Conservation (phyloP, 345 rosid genomes). For the Ceriops decandra region DNA sequence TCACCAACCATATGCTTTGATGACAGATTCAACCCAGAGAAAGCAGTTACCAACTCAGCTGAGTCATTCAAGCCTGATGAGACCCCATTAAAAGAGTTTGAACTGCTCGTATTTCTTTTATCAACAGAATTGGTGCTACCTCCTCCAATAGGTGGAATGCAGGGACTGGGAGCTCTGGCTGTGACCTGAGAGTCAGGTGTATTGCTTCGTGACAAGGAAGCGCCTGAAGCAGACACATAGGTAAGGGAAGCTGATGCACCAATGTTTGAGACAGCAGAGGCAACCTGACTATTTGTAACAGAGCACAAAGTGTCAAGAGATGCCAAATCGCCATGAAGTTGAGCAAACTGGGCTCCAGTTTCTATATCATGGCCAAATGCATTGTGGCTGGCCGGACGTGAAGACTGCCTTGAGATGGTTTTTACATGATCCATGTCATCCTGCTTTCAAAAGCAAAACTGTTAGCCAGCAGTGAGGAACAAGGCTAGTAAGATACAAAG, state of each 20-base stretch:
- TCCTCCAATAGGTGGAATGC: conserved; percentile 52
- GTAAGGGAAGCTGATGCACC: conserved; percentile 46
- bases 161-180: conserved; percentile 57
- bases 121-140: conserved; percentile 47
- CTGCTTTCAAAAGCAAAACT: conserved; percentile 37
- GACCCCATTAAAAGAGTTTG: conserved; percentile 37
- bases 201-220: conserved; percentile 55
- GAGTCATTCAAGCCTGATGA: conserved; percentile 36
- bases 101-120: conserved; percentile 35
- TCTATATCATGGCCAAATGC: conserved; percentile 46
- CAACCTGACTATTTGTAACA: conserved; percentile 34
- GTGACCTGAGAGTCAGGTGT: conserved; percentile 63
- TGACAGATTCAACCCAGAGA: conserved; percentile 57
- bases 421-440: conserved; percentile 42
- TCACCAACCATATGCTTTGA: conserved; percentile 32
- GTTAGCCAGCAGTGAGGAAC: conserved; percentile 8
- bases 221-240: conserved; percentile 60
- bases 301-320: conserved; percentile 33
- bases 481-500: background rate
- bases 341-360: conserved; percentile 43
- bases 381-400: conserved; percentile 58
- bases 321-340: conserved; percentile 37
- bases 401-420: conserved; percentile 44
- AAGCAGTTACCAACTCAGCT: conserved; percentile 44
- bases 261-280: conserved; percentile 22